Percentiles rank a stretch among this genome's conserved stretches.
Evolutionary conservation across 768 basidiomycete species (phyloP).

Genomic region (Trametes villosa): DNA sequence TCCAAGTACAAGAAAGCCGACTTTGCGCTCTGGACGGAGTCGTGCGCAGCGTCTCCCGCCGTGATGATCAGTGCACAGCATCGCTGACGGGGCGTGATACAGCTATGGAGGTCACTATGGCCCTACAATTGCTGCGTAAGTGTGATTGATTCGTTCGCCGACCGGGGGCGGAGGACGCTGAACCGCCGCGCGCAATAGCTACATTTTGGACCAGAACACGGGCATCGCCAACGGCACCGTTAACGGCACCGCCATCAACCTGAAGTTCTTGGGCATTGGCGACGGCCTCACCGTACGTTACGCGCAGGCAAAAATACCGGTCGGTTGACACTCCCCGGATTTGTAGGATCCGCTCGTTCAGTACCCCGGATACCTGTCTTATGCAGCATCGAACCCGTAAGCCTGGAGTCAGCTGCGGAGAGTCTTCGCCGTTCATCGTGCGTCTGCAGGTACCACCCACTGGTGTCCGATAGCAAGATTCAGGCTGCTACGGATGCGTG

Average conservation of each 20-base stretch:
- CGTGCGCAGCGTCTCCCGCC: conserved; percentile 33
- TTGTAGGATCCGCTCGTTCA: conserved; percentile 47
- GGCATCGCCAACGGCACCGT: conserved; percentile 53
- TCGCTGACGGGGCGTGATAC: conserved; percentile 12
- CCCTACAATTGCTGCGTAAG: conserved; percentile 41
- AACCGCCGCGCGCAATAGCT: conserved; percentile 26
- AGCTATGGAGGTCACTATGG: conserved; percentile 47
- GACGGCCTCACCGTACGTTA: conserved; percentile 59
- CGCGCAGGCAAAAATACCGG: neutral
- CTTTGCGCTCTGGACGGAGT: conserved; percentile 69
- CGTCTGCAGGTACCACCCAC: conserved; percentile 48
- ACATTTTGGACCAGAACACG: conserved; percentile 63
- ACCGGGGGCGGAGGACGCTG: neutral
- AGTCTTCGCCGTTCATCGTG: neutral
- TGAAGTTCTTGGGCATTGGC: conserved; percentile 63
- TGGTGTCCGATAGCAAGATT: conserved; percentile 49
- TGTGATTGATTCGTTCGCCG: neutral
- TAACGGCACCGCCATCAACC: conserved; percentile 53
- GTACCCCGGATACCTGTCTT: conserved; percentile 61
- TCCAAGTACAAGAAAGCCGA: conserved; percentile 47
- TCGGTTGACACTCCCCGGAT: neutral
- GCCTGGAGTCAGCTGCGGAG: neutral
- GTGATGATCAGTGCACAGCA: conserved; percentile 19
- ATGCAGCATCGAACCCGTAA: conserved; percentile 54
- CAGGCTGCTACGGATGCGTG: conserved; percentile 47